Conservation (phyloP, 345 rosid genomes). For the Geranium brycei region DNA sequence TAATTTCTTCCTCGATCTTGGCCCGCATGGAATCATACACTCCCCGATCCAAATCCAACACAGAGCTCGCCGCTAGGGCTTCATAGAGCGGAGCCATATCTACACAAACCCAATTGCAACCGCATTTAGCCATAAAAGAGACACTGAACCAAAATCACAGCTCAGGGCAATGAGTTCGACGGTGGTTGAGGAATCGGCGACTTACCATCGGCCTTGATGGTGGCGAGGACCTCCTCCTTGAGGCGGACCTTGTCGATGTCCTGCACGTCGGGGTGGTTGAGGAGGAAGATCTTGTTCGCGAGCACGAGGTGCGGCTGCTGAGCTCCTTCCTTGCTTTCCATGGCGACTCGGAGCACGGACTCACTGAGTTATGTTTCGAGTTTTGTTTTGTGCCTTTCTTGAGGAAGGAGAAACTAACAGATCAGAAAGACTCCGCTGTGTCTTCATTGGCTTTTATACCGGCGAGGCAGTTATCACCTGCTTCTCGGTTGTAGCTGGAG, state of each 20-base stretch:
- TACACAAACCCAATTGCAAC: conserved; percentile 9
- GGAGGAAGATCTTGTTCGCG: conserved; percentile 68
- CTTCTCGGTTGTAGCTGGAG: too few species aligned
- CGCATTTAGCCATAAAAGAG: too few species aligned
- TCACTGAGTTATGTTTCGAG: too few species aligned
- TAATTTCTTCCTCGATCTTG: conserved; percentile 63
- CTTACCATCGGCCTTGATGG: conserved; percentile 62
- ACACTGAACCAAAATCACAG: too few species aligned
- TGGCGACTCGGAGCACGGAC: conserved; percentile 6
- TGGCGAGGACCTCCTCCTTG: conserved; percentile 65
- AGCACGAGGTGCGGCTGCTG: conserved; percentile 84
- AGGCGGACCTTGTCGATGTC: conserved; percentile 92
- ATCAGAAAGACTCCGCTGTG: too few species aligned
- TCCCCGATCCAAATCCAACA: conserved; percentile 64
- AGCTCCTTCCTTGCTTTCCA: conserved; percentile 75
- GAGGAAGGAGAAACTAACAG: too few species aligned
- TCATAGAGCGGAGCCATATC: conserved; percentile 84
- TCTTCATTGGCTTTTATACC: too few species aligned
- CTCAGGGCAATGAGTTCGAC: too few species aligned
- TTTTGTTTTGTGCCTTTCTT: too few species aligned
- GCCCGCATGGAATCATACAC: conserved; percentile 53
- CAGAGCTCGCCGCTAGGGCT: conserved; percentile 54
- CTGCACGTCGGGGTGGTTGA: conserved; percentile 58
- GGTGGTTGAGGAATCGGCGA: too few species aligned
- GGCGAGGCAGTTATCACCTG: too few species aligned